Conservation (phyloP, 2,329 filamentous ascomycete genomes). For the Hypomyces perniciosus region DNA sequence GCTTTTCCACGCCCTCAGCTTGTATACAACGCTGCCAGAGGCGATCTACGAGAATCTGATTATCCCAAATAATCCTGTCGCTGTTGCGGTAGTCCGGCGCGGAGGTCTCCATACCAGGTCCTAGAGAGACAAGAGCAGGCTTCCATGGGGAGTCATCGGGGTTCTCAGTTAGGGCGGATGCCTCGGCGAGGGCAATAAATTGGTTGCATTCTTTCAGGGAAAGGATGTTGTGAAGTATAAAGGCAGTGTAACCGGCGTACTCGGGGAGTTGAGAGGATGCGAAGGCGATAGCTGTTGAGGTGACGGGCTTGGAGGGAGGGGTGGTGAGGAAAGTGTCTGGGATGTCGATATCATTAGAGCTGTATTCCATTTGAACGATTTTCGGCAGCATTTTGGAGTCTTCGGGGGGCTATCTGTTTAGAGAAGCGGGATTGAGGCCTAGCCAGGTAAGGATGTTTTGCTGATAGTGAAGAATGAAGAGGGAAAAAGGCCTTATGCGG, state of each 20-base stretch:
- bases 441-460: no score
- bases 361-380: constrained; percentile 2
- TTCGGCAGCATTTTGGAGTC: no score
- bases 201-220: constrained; percentile 50
- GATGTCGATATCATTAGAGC: constrained; percentile 19
- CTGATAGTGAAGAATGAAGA: no score
- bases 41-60: constrained; percentile 52
- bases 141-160: constrained; percentile 46
- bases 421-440: no score
- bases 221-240: constrained; percentile 56
- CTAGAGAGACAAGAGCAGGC: constrained; percentile 63
- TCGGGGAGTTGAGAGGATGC: constrained; percentile 40
- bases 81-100: constrained; percentile 56
- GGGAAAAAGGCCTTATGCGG: no score
- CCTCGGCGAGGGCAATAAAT: constrained; percentile 46
- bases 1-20: constrained; percentile 35
- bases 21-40: constrained; percentile 54
- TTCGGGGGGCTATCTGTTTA: no score
- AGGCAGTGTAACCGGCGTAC: constrained; percentile 48
- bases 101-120: constrained; percentile 52
- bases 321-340: constrained; percentile 40
- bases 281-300: constrained; percentile 46
- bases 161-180: constrained; percentile 35
- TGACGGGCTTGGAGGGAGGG: constrained; percentile 35
- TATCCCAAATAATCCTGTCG: constrained; percentile 73